A percentile compares a stretch with the other conserved stretches of the same genome.
phyloP scores from a whole-genome alignment of 441 rosid species.

The Syzygium malaccense region DNA sequence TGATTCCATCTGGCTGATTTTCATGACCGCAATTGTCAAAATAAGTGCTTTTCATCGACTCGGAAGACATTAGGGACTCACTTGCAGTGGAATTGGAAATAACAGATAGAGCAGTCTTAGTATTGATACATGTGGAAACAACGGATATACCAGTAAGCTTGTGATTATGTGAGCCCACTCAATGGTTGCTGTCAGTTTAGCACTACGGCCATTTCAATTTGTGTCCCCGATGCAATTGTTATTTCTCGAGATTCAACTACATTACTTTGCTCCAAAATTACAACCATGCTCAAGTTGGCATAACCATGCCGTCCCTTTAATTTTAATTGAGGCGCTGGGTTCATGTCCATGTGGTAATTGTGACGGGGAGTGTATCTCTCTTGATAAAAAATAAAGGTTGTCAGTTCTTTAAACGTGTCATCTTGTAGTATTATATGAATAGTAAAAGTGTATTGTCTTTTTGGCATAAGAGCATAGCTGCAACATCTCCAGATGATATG shows the following conservation, averaged over 20 bases:
- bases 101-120: neutral
- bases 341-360: neutral
- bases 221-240: neutral
- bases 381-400: neutral
- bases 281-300: neutral
- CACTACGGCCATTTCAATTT: neutral
- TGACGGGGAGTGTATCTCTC: neutral
- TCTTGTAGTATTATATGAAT: neutral
- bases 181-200: neutral
- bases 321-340: neutral
- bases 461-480: neutral
- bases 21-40: neutral
- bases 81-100: neutral
- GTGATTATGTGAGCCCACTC: neutral
- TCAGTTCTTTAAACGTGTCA: neutral
- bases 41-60: neutral
- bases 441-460: neutral
- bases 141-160: neutral
- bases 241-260: neutral
- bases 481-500: neutral
- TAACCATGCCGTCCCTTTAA: neutral
- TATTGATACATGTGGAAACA: neutral
- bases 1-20: neutral
- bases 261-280: neutral
- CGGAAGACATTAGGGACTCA: neutral